phyloP scores from a whole-genome alignment of 1,284 basidiomycete species.

The Trametes sp. region DNA sequence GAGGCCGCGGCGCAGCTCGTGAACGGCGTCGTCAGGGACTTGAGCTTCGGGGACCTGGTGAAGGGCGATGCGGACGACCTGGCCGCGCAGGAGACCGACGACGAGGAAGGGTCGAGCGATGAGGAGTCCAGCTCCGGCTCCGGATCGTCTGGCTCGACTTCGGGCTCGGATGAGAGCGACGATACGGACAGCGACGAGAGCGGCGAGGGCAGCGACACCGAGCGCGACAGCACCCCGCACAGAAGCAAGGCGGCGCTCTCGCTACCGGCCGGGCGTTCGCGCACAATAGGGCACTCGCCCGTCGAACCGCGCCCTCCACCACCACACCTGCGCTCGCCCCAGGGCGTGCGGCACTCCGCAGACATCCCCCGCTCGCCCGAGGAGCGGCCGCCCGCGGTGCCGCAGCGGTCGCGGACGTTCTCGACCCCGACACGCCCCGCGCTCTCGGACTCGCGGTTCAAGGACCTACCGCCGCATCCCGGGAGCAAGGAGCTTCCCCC shows the following conservation, averaged over 20 bases:
- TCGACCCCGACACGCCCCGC: slow-evolving; percentile 8
- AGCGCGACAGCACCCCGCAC: slow-evolving; percentile 37
- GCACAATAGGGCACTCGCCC: slow-evolving; percentile 39
- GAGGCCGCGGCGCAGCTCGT: slow-evolving; percentile 83
- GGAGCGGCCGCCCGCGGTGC: slow-evolving; percentile 14
- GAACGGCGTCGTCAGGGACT: slow-evolving; percentile 78
- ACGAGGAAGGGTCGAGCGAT: slow-evolving; percentile 44
- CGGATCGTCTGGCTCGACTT: slow-evolving; percentile 42
- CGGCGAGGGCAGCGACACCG: slow-evolving; percentile 43
- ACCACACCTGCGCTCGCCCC: slow-evolving; percentile 6
- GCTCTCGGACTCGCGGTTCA: slow-evolving; percentile 20
- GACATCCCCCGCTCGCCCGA: slow-evolving; percentile 15
- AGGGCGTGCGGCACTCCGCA: slow-evolving; percentile 16
- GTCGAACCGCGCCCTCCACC: slow-evolving; percentile 14
- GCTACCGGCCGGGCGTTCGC: slow-evolving; percentile 32
- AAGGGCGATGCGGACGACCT: slow-evolving; percentile 81
- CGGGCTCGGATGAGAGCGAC: slow-evolving; percentile 45
- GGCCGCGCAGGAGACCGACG: slow-evolving; percentile 80
- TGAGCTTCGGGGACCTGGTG: slow-evolving; percentile 82
- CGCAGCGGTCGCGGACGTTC: slow-evolving; percentile 15
- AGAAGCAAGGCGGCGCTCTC: slow-evolving; percentile 13
- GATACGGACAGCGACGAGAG: slow-evolving; percentile 46
- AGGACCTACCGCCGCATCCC: slow-evolving; percentile 16
- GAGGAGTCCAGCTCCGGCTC: slow-evolving; percentile 35
- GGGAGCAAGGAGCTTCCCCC: slow-evolving; percentile 12